These are phyloP conservation scores for Bassia scoparia DNA, from an alignment of 148 eudicot genomes.

Conservation along the genomic window DNA sequence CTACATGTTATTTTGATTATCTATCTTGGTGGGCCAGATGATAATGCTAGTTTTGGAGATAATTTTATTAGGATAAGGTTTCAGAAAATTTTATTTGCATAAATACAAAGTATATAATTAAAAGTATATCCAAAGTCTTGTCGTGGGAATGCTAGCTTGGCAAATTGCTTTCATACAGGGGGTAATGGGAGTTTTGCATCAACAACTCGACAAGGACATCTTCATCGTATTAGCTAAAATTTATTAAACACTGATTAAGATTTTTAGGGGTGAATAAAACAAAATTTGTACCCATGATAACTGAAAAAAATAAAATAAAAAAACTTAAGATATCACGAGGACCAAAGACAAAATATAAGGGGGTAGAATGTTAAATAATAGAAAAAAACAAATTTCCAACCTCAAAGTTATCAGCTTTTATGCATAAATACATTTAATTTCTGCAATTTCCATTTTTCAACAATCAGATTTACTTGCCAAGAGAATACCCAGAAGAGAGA, in stretches of 20 bases:
- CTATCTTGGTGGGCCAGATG: neutral
- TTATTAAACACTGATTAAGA: too few species aligned
- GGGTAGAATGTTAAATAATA: too few species aligned
- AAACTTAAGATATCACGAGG: too few species aligned
- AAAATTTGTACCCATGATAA: too few species aligned
- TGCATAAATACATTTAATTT: neutral
- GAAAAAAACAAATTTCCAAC: neutral
- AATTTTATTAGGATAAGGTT: neutral
- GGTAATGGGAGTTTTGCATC: too few species aligned
- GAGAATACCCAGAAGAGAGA: conserved; percentile 5
- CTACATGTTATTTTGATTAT: neutral
- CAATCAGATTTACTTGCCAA: neutral
- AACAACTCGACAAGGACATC: too few species aligned
- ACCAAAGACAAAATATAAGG: too few species aligned
- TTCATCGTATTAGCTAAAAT: too few species aligned
- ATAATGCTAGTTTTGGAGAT: neutral
- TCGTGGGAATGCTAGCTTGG: conserved; percentile 1
- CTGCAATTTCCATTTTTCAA: too few species aligned
- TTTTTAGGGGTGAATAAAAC: too few species aligned
- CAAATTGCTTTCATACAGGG: conserved; percentile 1
- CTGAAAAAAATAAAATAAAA: neutral
- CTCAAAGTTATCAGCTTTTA: conserved; percentile 2
- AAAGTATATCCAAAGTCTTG: neutral
- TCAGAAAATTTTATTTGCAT: neutral
- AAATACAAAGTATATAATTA: neutral